Percentiles rank a stretch among this genome's conserved stretches.
Evolutionary conservation across 352 stramenopile genomes (phyloP).

Genomic region (Phytophthora crassamura): DNA sequence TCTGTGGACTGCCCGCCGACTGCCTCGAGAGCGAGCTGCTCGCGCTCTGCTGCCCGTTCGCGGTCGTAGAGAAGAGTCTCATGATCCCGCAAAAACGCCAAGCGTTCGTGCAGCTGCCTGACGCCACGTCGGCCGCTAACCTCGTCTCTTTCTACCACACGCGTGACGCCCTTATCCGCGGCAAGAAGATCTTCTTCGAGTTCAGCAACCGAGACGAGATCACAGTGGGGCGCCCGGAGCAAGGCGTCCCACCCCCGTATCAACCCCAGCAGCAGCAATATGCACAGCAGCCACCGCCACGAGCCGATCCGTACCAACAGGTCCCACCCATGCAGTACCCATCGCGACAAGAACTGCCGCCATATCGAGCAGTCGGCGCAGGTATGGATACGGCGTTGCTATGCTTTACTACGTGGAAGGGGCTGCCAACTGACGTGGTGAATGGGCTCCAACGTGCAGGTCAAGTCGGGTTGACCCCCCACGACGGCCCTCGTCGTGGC

Average conservation of each 20-base stretch:
- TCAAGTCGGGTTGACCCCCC: slow-evolving; percentile 26
- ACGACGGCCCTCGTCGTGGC: slow-evolving; percentile 41
- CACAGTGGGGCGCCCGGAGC: slow-evolving; percentile 36
- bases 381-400: slow-evolving; percentile 9
- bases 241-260: slow-evolving; percentile 28
- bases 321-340: slow-evolving; percentile 28
- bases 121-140: slow-evolving; percentile 67
- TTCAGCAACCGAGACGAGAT: slow-evolving; percentile 77
- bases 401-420: not conserved
- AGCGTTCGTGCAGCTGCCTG: slow-evolving; percentile 82
- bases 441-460: slow-evolving; percentile 11
- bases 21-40: slow-evolving; percentile 87
- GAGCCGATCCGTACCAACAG: slow-evolving; percentile 32
- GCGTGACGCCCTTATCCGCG: slow-evolving; percentile 75
- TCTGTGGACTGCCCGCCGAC: slow-evolving; percentile 74
- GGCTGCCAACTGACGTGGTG: not conserved
- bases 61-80: slow-evolving; percentile 81
- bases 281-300: slow-evolving; percentile 20
- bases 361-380: slow-evolving; percentile 19
- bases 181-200: slow-evolving; percentile 84
- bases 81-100: slow-evolving; percentile 79
- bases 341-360: slow-evolving; percentile 25
- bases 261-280: slow-evolving; percentile 38
- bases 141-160: slow-evolving; percentile 84
- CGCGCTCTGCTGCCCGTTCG: slow-evolving; percentile 82